These are phyloP conservation scores for Colletotrichum siamense DNA, from an alignment of 2,329 filamentous ascomycete species.

Conservation along the genomic window DNA sequence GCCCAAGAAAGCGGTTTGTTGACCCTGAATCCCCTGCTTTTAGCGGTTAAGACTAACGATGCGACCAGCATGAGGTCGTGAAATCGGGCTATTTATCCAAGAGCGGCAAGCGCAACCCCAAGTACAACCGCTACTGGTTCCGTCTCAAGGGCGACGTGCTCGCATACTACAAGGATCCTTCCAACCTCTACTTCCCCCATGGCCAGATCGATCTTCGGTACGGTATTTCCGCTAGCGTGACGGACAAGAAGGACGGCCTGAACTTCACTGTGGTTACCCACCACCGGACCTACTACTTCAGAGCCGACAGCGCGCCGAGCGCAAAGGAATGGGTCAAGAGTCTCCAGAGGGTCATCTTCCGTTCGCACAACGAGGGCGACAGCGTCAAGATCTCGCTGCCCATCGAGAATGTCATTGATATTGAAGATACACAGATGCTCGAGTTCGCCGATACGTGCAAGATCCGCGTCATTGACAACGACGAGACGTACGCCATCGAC, in stretches of 20 bases:
- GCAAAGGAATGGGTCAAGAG: slow-evolving; percentile 97
- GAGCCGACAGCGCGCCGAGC: slow-evolving; percentile 84
- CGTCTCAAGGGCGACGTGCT: slow-evolving; percentile 89
- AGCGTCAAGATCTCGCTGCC: slow-evolving; percentile 96
- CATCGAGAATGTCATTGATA: slow-evolving; percentile 86
- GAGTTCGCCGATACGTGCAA: slow-evolving; percentile 95
- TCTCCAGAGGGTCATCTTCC: slow-evolving; percentile 92
- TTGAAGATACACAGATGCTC: slow-evolving; percentile 89
- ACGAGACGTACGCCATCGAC: slow-evolving; percentile 93
- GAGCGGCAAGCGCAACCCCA: slow-evolving; percentile 85
- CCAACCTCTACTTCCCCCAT: slow-evolving; percentile 88
- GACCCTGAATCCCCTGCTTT: not conserved
- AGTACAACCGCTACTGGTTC: slow-evolving; percentile 93
- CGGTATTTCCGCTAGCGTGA: slow-evolving; percentile 83
- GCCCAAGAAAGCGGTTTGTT: slow-evolving; percentile 83
- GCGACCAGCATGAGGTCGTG: slow-evolving; percentile 66
- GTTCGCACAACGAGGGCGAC: slow-evolving; percentile 94
- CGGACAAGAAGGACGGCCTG: slow-evolving; percentile 77
- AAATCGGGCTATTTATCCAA: slow-evolving; percentile 92
- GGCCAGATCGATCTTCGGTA: slow-evolving; percentile 93
- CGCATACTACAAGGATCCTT: slow-evolving; percentile 84
- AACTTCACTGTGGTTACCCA: slow-evolving; percentile 84
- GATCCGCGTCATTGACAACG: slow-evolving; percentile 89
- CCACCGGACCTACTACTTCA: slow-evolving; percentile 84
- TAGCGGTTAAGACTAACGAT: not conserved